Evolutionary conservation across 768 basidiomycete species (phyloP), one percentile per base, ranked within the genome.

Genomic region (Rhodotorula paludigena): DNA sequence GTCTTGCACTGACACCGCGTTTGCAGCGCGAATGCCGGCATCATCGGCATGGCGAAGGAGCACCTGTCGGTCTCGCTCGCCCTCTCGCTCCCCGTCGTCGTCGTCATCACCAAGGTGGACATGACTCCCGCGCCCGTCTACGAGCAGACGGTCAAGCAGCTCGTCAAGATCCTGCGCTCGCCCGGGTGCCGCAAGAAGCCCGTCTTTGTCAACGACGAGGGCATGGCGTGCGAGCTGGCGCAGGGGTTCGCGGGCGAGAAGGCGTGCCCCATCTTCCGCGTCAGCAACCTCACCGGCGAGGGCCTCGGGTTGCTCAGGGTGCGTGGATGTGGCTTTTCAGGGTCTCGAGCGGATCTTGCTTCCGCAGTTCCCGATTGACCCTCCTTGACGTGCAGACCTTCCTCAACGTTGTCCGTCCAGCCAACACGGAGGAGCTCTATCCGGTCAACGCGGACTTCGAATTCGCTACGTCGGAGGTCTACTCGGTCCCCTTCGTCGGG

Each of bases 71-170:
- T 98, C 66, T 86, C 94, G 6, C 82, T 99, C 3, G 96, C 96
- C 10, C 80, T 99, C 57, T 90, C 87, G 75, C 89, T 98, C 2
- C 96, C 96, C 6, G 86, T 99, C 30, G 85, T 91, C 16, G 89
- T 93, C 51, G 92, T 91, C 77, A 87, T 98, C 64, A 97, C 94
- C 7, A 98, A 98, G 84, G 89, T 96, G 74, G 96, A 98, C 77
- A 97, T 96, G 94, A 97, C 94, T 0, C 96, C 96, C 10, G 83
- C 87, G 18, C 90, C 94, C 69, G 87, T 93, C 39, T 83, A 92
- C 55, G 86, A 85, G n/a, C 89, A 94, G 78, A 98, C 93, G 0
- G 82, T 89, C 51, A 90, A 89, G 75, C 93, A 97, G 80, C 87
- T 97, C 1, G 84, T 85, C 15, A 99, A 96, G 81, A 91, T 97